Conservation (phyloP, 495 filamentous ascomycete species). For the Lasiosphaeris hirsuta region DNA sequence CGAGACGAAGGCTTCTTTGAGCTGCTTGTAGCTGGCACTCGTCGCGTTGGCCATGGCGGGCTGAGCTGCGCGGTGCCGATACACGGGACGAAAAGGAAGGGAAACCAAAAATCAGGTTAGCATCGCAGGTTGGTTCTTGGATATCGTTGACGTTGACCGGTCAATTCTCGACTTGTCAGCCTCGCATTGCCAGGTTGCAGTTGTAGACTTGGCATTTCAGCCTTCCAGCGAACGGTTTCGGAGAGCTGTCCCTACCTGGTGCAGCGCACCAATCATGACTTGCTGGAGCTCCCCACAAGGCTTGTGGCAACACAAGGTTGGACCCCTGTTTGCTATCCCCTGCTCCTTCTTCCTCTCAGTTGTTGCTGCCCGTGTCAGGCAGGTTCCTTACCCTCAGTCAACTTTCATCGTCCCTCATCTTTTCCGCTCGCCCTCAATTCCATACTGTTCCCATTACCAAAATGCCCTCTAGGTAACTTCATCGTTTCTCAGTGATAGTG, state of each 20-base stretch:
- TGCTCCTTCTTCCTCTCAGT: too few species aligned
- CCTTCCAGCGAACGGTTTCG: neutral
- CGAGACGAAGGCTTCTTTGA: slow-evolving; percentile 94
- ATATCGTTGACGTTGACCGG: slow-evolving; percentile 4
- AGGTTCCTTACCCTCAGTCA: too few species aligned
- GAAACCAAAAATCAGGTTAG: neutral
- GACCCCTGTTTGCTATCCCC: too few species aligned
- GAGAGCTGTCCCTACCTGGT: neutral
- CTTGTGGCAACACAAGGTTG: too few species aligned
- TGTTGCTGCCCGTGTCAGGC: too few species aligned
- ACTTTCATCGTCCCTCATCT: too few species aligned
- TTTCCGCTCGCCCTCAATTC: too few species aligned
- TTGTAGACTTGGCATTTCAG: slow-evolving; percentile 10
- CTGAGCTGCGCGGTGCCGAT: neutral
- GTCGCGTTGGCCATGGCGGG: slow-evolving; percentile 34
- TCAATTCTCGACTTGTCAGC: slow-evolving; percentile 6
- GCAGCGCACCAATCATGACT: slow-evolving; percentile 16
- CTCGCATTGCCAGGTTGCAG: slow-evolving; percentile 19
- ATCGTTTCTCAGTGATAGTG: too few species aligned
- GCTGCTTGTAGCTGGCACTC: slow-evolving; percentile 67
- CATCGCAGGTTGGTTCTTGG: slow-evolving; percentile 12
- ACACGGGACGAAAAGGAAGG: neutral
- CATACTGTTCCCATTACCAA: too few species aligned
- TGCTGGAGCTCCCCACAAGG: too few species aligned
- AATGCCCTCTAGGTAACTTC: too few species aligned